Evolutionary conservation across 1,284 basidiomycete genomes (phyloP).

Genomic region (Entoloma clypeatum): DNA sequence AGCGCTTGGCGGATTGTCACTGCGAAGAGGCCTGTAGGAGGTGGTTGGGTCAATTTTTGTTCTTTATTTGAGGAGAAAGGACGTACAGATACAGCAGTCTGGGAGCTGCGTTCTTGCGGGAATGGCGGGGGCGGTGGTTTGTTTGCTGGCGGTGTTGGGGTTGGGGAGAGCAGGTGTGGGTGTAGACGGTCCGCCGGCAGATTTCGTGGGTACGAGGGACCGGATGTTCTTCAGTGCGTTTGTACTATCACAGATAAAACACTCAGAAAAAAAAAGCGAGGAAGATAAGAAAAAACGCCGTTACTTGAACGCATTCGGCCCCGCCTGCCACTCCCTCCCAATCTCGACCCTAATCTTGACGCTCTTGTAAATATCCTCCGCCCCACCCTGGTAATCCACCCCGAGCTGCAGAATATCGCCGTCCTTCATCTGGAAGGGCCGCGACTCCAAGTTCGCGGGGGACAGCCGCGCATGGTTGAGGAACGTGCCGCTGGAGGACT

Average conservation of each 20-base stretch:
- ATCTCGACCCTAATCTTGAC: slow-evolving; percentile 96
- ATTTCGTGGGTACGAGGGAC: no score
- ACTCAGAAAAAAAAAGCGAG: not conserved
- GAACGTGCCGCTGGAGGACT: slow-evolving; percentile 90
- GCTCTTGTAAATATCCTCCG: slow-evolving; percentile 96
- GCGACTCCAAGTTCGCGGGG: slow-evolving; percentile 78
- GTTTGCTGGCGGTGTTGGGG: slow-evolving; percentile 59
- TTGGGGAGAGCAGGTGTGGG: not conserved
- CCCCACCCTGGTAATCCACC: slow-evolving; percentile 97
- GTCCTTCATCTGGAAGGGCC: slow-evolving; percentile 82
- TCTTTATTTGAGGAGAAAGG: not conserved
- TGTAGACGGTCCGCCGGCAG: no score
- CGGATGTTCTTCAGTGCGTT: no score
- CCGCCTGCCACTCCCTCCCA: slow-evolving; percentile 86
- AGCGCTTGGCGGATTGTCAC: slow-evolving; percentile 95
- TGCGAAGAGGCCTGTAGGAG: slow-evolving; percentile 70
- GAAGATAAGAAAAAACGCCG: slow-evolving; percentile 30
- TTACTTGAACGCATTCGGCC: slow-evolving; percentile 93
- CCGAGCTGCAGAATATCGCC: slow-evolving; percentile 96
- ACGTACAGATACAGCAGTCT: slow-evolving; percentile 92
- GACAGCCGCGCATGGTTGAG: slow-evolving; percentile 92
- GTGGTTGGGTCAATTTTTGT: not conserved
- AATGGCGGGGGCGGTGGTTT: slow-evolving; percentile 54
- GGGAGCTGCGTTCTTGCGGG: slow-evolving; percentile 55
- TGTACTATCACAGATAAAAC: no score